Conservation (phyloP, 805 yeast species). For the Ascoidea rubescens region DNA sequence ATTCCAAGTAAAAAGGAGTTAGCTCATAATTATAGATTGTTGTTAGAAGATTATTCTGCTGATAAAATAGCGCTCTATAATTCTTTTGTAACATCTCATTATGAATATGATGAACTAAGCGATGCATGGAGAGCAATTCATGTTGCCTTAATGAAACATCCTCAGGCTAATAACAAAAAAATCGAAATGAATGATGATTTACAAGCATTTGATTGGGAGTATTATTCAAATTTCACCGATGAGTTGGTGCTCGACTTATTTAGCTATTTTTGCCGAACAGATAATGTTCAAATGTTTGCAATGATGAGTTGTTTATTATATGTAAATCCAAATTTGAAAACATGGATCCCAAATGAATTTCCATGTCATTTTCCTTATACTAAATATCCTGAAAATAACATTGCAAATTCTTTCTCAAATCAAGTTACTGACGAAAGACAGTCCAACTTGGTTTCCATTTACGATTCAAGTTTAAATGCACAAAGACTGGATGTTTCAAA, state of each 20-base stretch:
- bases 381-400: constrained; percentile 2
- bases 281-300: constrained; percentile 81
- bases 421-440: constrained; percentile 11
- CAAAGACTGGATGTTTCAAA: not conserved
- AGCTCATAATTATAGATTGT: not conserved
- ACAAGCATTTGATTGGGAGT: not conserved
- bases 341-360: constrained; percentile 8
- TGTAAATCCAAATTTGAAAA: constrained; percentile 9
- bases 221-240: not conserved
- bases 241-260: constrained; percentile 42
- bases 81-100: not conserved
- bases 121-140: not conserved
- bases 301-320: constrained; percentile 64
- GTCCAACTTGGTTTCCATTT: not conserved
- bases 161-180: not conserved
- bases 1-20: not conserved
- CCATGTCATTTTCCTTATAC: constrained; percentile 1
- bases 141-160: not conserved
- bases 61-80: not conserved
- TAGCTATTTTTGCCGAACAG: constrained; percentile 43
- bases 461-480: not conserved
- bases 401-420: constrained; percentile 7
- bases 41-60: not conserved
- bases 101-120: not conserved
- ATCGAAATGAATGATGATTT: no score